Evolutionary conservation across 2,329 filamentous ascomycete species (phyloP), one percentile per base, ranked within the genome.

Genomic region (Penicillium sp.): DNA sequence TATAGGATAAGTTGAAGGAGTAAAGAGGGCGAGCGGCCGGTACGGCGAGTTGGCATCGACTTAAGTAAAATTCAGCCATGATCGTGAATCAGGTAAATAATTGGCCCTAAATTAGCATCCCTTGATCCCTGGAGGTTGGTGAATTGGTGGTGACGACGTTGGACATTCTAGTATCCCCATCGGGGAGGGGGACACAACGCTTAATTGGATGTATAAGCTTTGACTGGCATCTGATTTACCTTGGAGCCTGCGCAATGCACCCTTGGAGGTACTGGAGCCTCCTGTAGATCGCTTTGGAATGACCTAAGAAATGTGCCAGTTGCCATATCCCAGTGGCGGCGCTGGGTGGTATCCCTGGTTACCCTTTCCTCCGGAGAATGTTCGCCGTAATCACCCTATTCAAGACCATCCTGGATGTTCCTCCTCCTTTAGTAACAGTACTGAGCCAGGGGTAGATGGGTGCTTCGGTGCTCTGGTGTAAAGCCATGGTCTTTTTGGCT

Each of bases 241-340:
- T 9, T 13, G 4, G 10, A 28, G 46, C 13, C 18, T 21, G 16
- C 36, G 42, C 13, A 9, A 4, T 28, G 38, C 26, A 26, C 29
- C 15, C 42, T 45, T 21, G 24, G 26, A 12, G n/a, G 21, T 18
- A n/a, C 12, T 42, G 44, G 43, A n/a, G 1, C 41, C 34, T 21
- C 42, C n/a, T 54, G 54, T 53, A 42, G 42, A 53, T 56, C 49
- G 39, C 18, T 34, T 13, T 52, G 61, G 61, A 62, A 62, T 63
- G 61, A 21, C 10, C 24, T 33, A 53, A 51, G 53, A 60, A 63
- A 63, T 63, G 58, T 57, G 54, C 56, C 53, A 55, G 51, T 55
- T 52, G 45, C 53, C 45, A 52, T 48, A 42, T 47, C 47, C 42
- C 29, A 41, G 34, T 38, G 13, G 34, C 31, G 6, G 47, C 34